Evolutionary conservation across 2,329 filamentous ascomycete genomes (phyloP), one percentile per base, ranked within the genome.

Genomic region (Penicillium sp.): DNA sequence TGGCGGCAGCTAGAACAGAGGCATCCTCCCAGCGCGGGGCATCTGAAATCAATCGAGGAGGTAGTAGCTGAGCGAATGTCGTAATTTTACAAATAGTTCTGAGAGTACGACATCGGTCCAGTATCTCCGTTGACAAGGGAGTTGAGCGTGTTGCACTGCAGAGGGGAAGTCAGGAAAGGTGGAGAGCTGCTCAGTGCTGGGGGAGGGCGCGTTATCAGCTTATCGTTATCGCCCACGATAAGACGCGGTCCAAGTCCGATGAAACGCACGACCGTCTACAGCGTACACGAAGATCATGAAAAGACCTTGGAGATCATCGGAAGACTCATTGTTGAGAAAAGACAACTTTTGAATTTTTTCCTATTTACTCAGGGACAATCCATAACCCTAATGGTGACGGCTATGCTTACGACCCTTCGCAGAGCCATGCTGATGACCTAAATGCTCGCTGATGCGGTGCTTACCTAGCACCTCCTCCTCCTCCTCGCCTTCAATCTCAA

Each of bases 401-500:
- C 42, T 57, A 51, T 56, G 58, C 11, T 48, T 56, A 35, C 48
- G 53, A n/a, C 13, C 40, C 22, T 19, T 56, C 11, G 16, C n/a
- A n/a, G 65, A 58, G 48, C 60, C 54, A 52, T 67, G 66, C 38
- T 61, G 52, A 63, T 69, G 65, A 13, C 58, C 61, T 42, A 73
- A 37, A 52, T 73, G 56, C 55, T 76, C 71, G 46, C 73, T 76
- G 11, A 71, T 70, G 16, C 66, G 64, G 52, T 71, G 74, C 52
- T 75, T 75, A 3, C 72, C 72, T 28, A 70, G 67, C 13, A 60
- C 64, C 4, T 70, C 70, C 19, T 68, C 69, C 13, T 61, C 64
- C 4, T 70, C 70, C 19, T 68, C 69, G n/a, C 68, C 76, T 0
- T 78, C 76, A 0, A 77, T 73, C 3, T 76, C 77, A 67, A 82